Evolutionary conservation across 2,329 filamentous ascomycete species (phyloP).

Genomic region (Alternaria metachromatica): DNA sequence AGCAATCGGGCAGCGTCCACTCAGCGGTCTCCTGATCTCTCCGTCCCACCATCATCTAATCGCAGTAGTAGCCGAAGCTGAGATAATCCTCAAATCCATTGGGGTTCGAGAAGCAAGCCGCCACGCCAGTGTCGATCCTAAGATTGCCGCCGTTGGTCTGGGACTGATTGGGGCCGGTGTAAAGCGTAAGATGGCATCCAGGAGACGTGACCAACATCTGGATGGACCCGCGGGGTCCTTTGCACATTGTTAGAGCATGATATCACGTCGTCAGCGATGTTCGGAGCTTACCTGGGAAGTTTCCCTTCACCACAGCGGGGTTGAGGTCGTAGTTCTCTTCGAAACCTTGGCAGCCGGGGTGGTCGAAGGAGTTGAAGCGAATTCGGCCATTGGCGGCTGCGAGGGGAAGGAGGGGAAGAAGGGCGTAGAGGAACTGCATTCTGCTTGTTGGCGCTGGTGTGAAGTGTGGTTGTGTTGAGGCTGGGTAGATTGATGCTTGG

Average conservation of each 20-base stretch:
- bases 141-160: neutral
- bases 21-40: neutral
- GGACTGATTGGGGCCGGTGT: conserved; percentile 12
- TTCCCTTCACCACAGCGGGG: conserved; percentile 5
- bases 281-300: neutral
- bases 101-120: neutral
- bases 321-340: conserved; percentile 8
- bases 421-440: conserved; percentile 1
- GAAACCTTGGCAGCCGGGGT: conserved; percentile 3
- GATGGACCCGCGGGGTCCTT: conserved; percentile 5
- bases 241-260: no score
- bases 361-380: conserved; percentile 8
- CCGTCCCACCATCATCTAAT: neutral
- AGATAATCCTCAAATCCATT: conserved; percentile 1
- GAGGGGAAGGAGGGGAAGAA: neutral
- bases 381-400: conserved; percentile 2
- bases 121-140: neutral
- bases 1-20: neutral
- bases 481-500: no score
- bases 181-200: conserved; percentile 8
- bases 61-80: conserved; percentile 1
- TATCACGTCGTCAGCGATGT: no score
- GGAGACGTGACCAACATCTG: conserved; percentile 1
- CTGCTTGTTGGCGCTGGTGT: neutral
- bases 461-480: neutral